Evolutionary conservation across 768 basidiomycete genomes (phyloP).

Genomic region (Trametes villosa): DNA sequence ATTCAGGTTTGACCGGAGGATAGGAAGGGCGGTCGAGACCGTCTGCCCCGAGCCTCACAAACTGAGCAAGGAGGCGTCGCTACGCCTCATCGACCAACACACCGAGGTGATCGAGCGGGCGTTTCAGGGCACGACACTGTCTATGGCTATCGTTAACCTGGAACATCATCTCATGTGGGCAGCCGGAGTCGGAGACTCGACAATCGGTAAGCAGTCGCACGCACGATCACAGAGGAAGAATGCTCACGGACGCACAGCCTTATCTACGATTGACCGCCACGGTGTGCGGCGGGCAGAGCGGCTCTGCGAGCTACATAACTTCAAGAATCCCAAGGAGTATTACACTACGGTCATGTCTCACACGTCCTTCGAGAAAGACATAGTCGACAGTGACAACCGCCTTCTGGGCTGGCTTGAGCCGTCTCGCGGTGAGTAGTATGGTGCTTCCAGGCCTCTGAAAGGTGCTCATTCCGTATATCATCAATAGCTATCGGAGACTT

Average conservation of each 20-base stretch:
- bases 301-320: neutral
- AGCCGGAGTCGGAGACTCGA: conserved; percentile 3
- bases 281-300: neutral
- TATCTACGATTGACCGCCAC: neutral
- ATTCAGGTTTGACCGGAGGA: neutral
- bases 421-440: conserved; percentile 8
- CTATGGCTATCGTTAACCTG: neutral
- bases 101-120: neutral
- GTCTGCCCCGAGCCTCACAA: neutral
- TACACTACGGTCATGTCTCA: neutral
- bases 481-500: conserved; percentile 10
- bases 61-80: neutral
- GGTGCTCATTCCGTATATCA: neutral
- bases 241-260: neutral
- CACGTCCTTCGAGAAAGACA: neutral
- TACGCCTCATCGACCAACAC: neutral
- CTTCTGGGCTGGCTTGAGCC: conserved; percentile 1
- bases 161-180: no score
- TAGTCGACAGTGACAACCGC: neutral
- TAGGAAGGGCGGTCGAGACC: neutral
- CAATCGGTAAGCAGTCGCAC: neutral
- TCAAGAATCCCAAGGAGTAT: conserved; percentile 1
- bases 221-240: neutral
- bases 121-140: conserved; percentile 4
- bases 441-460: no score